phyloP scores from a whole-genome alignment of 805 yeast genomes.

The Torulaspora indica region DNA sequence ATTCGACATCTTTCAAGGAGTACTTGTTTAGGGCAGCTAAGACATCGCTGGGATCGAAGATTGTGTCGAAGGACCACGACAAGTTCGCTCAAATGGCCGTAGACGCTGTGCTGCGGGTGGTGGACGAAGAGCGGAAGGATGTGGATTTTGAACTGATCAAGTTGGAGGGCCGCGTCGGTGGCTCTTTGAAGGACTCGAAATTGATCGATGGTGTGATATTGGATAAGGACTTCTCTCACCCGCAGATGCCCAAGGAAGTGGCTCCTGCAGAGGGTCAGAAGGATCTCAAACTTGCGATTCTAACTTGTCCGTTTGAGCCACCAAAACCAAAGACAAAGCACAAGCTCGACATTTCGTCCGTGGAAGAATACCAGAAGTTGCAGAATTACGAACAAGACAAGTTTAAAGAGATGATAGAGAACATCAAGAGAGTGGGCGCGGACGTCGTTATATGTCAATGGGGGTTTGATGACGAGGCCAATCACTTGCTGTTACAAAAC shows the following conservation, averaged over 20 bases:
- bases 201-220: constrained; percentile 87
- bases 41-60: constrained; percentile 91
- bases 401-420: constrained; percentile 83
- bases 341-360: constrained; percentile 87
- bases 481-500: constrained; percentile 82
- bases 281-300: constrained; percentile 85
- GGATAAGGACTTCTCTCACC: constrained; percentile 96
- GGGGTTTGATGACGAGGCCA: constrained; percentile 99
- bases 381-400: constrained; percentile 90
- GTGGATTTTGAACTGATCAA: constrained; percentile 96
- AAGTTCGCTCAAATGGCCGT: constrained; percentile 96
- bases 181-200: constrained; percentile 78
- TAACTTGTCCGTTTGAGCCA: constrained; percentile 98
- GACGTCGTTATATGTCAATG: constrained; percentile 97
- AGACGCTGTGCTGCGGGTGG: constrained; percentile 88
- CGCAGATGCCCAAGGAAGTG: constrained; percentile 89
- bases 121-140: constrained; percentile 86
- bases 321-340: constrained; percentile 99
- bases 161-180: constrained; percentile 94
- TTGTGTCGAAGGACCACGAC: constrained; percentile 89
- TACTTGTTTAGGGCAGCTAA: constrained; percentile 85
- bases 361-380: constrained; percentile 85
- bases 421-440: constrained; percentile 86
- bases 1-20: constrained; percentile 32
- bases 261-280: constrained; percentile 33